Conservation (phyloP, 1,284 basidiomycete species). For the Leccinum ponderosum region DNA sequence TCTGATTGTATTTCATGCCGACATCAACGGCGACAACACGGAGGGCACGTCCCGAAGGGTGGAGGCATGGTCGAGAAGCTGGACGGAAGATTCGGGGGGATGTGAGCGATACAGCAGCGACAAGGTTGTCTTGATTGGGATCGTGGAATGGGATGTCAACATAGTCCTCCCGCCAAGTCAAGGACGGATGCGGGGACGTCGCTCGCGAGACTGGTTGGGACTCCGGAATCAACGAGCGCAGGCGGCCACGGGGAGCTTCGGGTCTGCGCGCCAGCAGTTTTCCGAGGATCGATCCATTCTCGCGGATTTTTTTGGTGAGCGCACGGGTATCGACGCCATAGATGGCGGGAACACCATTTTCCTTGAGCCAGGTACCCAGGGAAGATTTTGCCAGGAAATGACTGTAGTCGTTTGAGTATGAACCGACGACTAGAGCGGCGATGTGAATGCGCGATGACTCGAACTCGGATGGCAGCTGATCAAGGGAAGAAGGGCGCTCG, state of each 20-base stretch:
- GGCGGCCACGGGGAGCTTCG: conserved; percentile 39
- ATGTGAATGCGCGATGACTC: conserved; percentile 96
- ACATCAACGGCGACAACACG: conserved; percentile 94
- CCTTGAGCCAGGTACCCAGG: conserved; percentile 92
- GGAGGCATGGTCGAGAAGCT: conserved; percentile 55
- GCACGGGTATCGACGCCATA: conserved; percentile 97
- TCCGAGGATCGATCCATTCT: conserved; percentile 92
- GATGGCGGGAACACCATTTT: conserved; percentile 93
- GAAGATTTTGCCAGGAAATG: conserved; percentile 94
- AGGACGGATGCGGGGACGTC: conserved; percentile 51
- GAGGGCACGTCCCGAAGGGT: conserved; percentile 80
- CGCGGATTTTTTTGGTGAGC: conserved; percentile 94
- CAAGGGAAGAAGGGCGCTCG: conserved; percentile 54
- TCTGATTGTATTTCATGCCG: conserved; percentile 99
- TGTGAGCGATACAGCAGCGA: conserved; percentile 83
- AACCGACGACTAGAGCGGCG: conserved; percentile 89
- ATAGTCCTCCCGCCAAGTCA: conserved; percentile 81
- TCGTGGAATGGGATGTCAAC: conserved; percentile 83
- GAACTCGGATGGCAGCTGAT: conserved; percentile 78
- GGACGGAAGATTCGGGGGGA: conserved; percentile 75
- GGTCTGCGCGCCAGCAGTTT: conserved; percentile 70
- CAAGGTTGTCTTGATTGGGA: conserved; percentile 90
- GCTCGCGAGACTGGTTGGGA: conserved; percentile 50
- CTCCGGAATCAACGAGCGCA: conserved; percentile 33
- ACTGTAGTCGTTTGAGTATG: conserved; percentile 93